Percentiles rank a stretch among this genome's conserved stretches.
Evolutionary conservation across 495 filamentous ascomycete genomes (phyloP).

Genomic region (Lepraria neglecta): DNA sequence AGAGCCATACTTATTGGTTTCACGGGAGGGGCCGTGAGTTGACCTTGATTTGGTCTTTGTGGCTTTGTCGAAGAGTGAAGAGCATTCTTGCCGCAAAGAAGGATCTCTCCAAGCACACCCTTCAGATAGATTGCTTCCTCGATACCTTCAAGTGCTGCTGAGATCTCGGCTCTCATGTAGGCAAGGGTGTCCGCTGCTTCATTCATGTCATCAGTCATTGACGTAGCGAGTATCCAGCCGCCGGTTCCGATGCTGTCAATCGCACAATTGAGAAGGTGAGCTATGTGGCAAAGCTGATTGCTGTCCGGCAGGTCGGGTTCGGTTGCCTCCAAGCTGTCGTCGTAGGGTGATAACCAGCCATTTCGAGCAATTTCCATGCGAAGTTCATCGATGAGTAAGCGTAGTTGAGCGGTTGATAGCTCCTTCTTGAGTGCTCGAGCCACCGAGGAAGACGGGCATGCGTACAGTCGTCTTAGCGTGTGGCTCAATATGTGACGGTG

Average conservation of each 20-base stretch:
- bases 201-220: constrained; percentile 44
- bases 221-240: constrained; percentile 67
- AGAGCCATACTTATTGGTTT: constrained; percentile 19
- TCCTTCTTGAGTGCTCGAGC: constrained; percentile 57
- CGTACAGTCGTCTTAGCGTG: constrained; percentile 47
- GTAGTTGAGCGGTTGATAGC: constrained; percentile 59
- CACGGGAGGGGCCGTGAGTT: constrained; percentile 28
- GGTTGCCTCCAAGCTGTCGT: constrained; percentile 49
- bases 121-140: constrained; percentile 65
- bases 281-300: constrained; percentile 42
- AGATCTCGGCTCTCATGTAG: constrained; percentile 66
- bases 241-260: constrained; percentile 78
- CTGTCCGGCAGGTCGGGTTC: constrained; percentile 49
- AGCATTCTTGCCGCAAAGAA: constrained; percentile 54
- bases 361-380: constrained; percentile 56
- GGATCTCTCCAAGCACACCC: constrained; percentile 61
- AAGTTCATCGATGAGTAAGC: constrained; percentile 68
- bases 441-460: constrained; percentile 51
- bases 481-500: constrained; percentile 8
- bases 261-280: constrained; percentile 63
- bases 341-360: constrained; percentile 65
- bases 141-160: constrained; percentile 67
- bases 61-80: constrained; percentile 28
- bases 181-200: constrained; percentile 56
- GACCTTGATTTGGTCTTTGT: constrained; percentile 21